Evolutionary conservation across 1,139 yeast species (phyloP), one percentile per base, ranked within the genome.

Genomic region (Yamadazyma conglobata): DNA sequence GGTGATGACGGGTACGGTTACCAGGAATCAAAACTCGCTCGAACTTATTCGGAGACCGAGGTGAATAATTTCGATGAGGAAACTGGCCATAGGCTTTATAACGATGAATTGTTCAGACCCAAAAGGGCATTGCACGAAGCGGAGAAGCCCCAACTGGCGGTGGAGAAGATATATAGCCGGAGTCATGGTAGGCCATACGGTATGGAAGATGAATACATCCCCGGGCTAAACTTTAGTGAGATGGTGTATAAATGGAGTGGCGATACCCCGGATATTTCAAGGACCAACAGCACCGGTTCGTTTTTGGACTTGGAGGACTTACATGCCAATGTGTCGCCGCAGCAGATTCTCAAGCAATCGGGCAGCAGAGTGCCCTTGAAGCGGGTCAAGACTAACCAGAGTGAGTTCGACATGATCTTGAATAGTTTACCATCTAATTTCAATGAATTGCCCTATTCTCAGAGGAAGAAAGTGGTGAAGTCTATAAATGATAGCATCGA

Each of bases 171-270:
- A 10, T 63, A 63, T 38, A 51, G 66, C 15, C 36, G 50, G 17
- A 40, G 47, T 4, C 43, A 43, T 34, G 43, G 47, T 9, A 22
- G 30, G 15, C 38, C 40, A n/a, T 46, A 55, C 22, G 86, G 84
- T 1, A 59, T 80, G 41, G 81, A 78, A 45, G 89, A 81, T 50
- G 89, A 82, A 47, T 81, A 80, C 46, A 70, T 81, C 10, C 88
- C 88, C 0, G 84, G 79, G 16, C 58, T 81, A 24, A 75, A 73
- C 41, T 76, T 74, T 44, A 63, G 68, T 12, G 64, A 66, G 25
- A 56, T 64, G 52, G 46, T 67, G 2, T 57, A 56, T 40, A 51
- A 56, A 31, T 68, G 74, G 74, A 31, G 31, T 19, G 46, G 40
- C 19, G 42, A 39, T 19, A 43, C 48, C 10, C 48, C 48, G 2